Evolutionary conservation across 768 basidiomycete species (phyloP).

Genomic region (Boletus eberwhitei): DNA sequence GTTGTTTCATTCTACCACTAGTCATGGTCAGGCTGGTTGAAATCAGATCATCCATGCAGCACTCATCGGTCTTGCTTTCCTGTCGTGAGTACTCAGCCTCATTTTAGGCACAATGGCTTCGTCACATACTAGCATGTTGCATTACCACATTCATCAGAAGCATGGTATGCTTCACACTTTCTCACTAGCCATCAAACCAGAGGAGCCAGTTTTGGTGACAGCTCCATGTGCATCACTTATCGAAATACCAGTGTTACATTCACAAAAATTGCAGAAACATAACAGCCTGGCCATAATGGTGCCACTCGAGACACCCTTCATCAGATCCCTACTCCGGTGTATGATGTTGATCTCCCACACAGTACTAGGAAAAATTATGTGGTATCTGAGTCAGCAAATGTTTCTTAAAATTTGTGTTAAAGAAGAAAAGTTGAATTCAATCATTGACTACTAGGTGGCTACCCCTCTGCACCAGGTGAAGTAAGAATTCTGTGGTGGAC

Average conservation of each 20-base stretch:
- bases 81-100: constrained; percentile 41
- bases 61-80: constrained; percentile 74
- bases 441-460: too few relatives aligned
- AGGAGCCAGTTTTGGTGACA: constrained; percentile 67
- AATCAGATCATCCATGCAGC: constrained; percentile 35
- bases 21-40: not conserved
- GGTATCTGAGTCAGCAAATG: too few relatives aligned
- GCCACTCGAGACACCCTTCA: too few relatives aligned
- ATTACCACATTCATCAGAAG: not conserved
- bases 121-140: constrained; percentile 47
- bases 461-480: too few relatives aligned
- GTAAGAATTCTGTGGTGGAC: too few relatives aligned
- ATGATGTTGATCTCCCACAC: too few relatives aligned
- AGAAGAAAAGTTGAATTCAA: too few relatives aligned
- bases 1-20: not conserved
- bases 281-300: too few relatives aligned
- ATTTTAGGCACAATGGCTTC: constrained; percentile 46
- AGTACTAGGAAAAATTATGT: too few relatives aligned
- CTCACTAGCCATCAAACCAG: constrained; percentile 51
- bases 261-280: too few relatives aligned
- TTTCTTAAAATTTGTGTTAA: too few relatives aligned
- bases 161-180: not conserved
- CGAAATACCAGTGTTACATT: constrained; percentile 60
- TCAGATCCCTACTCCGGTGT: too few relatives aligned
- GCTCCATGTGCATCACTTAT: constrained; percentile 68